These are phyloP conservation scores for Thraustotheca clavata DNA, from an alignment of 352 stramenopile genomes.

Conservation along the genomic window DNA sequence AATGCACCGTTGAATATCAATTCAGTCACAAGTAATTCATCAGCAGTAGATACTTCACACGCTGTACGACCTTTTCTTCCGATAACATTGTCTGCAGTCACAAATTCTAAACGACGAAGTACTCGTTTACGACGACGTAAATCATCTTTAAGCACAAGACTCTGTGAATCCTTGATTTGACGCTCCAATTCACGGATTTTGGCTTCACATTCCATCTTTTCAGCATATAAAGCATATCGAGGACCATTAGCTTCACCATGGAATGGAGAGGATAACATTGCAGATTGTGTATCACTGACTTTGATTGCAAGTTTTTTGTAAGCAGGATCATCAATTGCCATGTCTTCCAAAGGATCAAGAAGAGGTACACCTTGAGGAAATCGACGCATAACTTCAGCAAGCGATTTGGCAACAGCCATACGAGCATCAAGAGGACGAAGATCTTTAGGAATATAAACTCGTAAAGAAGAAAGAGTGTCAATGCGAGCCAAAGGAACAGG, in stretches of 20 bases:
- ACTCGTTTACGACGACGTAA: constrained; percentile 95
- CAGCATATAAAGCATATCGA: constrained; percentile 82
- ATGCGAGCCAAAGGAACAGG: constrained; percentile 72
- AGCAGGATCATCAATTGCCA: constrained; percentile 88
- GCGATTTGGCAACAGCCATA: constrained; percentile 65
- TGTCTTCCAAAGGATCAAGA: constrained; percentile 91
- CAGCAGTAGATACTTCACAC: constrained; percentile 97
- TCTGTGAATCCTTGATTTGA: constrained; percentile 93
- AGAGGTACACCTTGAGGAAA: constrained; percentile 84
- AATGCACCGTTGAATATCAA: constrained; percentile 98
- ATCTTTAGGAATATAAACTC: constrained; percentile 82
- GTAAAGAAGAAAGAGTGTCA: constrained; percentile 64
- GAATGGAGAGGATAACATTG: constrained; percentile 58
- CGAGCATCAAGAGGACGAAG: constrained; percentile 61
- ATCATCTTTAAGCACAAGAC: constrained; percentile 93
- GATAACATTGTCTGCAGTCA: constrained; percentile 94
- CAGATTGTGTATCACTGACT: constrained; percentile 57
- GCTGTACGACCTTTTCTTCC: constrained; percentile 98
- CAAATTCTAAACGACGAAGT: constrained; percentile 93
- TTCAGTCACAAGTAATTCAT: constrained; percentile 98
- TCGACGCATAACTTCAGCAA: constrained; percentile 62
- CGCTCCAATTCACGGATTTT: constrained; percentile 89
- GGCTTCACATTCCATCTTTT: constrained; percentile 88
- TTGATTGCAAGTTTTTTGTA: constrained; percentile 88
- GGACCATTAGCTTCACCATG: constrained; percentile 56